Evolutionary conservation across 2,329 filamentous ascomycete species (phyloP).

Genomic region (Talaromyces sp.): DNA sequence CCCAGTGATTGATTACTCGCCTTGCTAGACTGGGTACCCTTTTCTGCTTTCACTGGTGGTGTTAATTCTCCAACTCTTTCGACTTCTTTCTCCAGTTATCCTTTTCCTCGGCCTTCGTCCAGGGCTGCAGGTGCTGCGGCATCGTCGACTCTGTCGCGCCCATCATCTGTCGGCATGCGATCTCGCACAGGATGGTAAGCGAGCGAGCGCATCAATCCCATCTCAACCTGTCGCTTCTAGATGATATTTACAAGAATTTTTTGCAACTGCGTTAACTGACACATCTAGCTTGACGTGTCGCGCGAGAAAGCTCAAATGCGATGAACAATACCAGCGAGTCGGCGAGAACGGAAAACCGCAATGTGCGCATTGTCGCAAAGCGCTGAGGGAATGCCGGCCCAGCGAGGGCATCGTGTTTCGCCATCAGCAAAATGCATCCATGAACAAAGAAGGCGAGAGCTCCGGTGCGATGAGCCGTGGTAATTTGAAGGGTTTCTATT

Average conservation of each 20-base stretch:
- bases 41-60: not conserved
- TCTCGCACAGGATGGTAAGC: slow-evolving; percentile 40
- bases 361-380: slow-evolving; percentile 57
- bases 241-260: not conserved
- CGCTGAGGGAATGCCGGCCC: slow-evolving; percentile 54
- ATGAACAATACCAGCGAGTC: slow-evolving; percentile 36
- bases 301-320: slow-evolving; percentile 59
- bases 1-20: not conserved
- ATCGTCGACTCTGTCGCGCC: not conserved
- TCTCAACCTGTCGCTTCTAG: not conserved
- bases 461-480: slow-evolving; percentile 27
- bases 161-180: slow-evolving; percentile 29
- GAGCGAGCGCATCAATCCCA: slow-evolving; percentile 12
- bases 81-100: not conserved
- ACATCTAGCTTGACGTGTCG: slow-evolving; percentile 48
- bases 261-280: not conserved
- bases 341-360: slow-evolving; percentile 55
- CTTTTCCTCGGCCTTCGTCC: not conserved
- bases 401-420: slow-evolving; percentile 60
- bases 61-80: not conserved
- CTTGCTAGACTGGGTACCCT: not conserved
- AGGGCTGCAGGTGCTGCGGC: slow-evolving; percentile 4
- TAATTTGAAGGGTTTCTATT: slow-evolving; percentile 56
- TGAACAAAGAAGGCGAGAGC: slow-evolving; percentile 49
- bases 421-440: slow-evolving; percentile 64